phyloP scores from a whole-genome alignment of 768 basidiomycete species.

The Boletus reticulatus region DNA sequence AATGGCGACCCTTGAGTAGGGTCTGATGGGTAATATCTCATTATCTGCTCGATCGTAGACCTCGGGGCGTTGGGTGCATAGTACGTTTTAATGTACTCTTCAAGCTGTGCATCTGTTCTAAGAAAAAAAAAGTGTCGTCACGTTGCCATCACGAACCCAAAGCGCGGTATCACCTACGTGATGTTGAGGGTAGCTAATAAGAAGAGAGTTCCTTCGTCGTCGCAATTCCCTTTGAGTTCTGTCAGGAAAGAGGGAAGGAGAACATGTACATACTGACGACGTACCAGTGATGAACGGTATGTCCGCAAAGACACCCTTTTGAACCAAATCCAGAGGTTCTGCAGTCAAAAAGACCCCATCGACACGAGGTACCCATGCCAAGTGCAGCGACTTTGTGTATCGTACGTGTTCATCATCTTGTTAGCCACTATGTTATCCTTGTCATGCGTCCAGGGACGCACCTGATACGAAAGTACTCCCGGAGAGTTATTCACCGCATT shows the following conservation, averaged over 20 bases:
- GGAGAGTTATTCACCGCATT: constrained; percentile 34
- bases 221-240: constrained; percentile 24
- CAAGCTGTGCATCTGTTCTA: not conserved
- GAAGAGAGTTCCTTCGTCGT: constrained; percentile 46
- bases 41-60: constrained; percentile 24
- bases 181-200: not conserved
- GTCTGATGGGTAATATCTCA: constrained; percentile 36
- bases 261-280: too few species aligned
- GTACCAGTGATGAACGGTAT: constrained; percentile 4
- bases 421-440: too few species aligned
- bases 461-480: constrained; percentile 32
- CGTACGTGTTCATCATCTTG: not conserved
- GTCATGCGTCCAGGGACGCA: not conserved
- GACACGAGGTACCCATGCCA: constrained; percentile 35
- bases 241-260: too few species aligned
- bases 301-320: constrained; percentile 26
- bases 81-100: not conserved
- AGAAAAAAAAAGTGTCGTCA: not conserved
- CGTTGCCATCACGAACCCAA: too few species aligned
- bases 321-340: constrained; percentile 30
- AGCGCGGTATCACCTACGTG: not conserved
- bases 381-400: not conserved
- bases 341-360: constrained; percentile 39
- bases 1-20: constrained; percentile 51
- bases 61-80: constrained; percentile 27